Conservation (phyloP, 192 early-diverging fungal species). For the Umbelopsis vinacea region DNA sequence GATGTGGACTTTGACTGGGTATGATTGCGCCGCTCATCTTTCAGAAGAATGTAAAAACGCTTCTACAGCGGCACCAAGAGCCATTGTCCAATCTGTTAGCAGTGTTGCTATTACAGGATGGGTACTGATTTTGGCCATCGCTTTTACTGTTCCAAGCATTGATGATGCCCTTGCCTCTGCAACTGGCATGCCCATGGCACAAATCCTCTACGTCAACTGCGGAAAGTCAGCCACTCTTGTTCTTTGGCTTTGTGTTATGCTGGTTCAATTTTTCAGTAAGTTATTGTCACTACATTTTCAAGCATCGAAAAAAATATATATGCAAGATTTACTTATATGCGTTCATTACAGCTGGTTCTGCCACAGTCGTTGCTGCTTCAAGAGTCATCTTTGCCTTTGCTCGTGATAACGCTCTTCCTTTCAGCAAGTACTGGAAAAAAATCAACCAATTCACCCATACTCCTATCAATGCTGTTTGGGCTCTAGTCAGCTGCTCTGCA, state of each 20-base stretch:
- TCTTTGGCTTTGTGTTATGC: slow-evolving; percentile 40
- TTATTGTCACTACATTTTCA: not conserved
- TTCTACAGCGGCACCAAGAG: slow-evolving; percentile 40
- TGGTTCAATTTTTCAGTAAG: slow-evolving; percentile 44
- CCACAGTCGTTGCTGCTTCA: slow-evolving; percentile 37
- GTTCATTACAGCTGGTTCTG: slow-evolving; percentile 34
- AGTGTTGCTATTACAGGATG: slow-evolving; percentile 37
- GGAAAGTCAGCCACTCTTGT: slow-evolving; percentile 32
- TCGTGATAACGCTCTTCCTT: slow-evolving; percentile 51
- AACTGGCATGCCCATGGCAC: slow-evolving; percentile 35
- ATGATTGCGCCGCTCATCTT: slow-evolving; percentile 37
- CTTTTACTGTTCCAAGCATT: slow-evolving; percentile 42
- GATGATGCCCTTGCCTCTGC: slow-evolving; percentile 26
- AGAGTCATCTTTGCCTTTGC: slow-evolving; percentile 53
- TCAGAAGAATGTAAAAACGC: slow-evolving; percentile 44
- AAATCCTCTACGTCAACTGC: slow-evolving; percentile 44
- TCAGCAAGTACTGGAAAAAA: slow-evolving; percentile 38
- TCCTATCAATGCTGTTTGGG: slow-evolving; percentile 47
- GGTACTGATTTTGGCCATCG: slow-evolving; percentile 43
- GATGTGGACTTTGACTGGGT: slow-evolving; percentile 50
- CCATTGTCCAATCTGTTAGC: slow-evolving; percentile 41
- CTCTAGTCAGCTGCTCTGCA: slow-evolving; percentile 44
- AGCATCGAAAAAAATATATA: not conserved
- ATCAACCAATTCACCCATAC: slow-evolving; percentile 38
- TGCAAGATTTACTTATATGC: not conserved